Base-by-base conservation (phyloP, 2,329 filamentous ascomycete genomes). In the Scytalidium lignicola region DNA sequence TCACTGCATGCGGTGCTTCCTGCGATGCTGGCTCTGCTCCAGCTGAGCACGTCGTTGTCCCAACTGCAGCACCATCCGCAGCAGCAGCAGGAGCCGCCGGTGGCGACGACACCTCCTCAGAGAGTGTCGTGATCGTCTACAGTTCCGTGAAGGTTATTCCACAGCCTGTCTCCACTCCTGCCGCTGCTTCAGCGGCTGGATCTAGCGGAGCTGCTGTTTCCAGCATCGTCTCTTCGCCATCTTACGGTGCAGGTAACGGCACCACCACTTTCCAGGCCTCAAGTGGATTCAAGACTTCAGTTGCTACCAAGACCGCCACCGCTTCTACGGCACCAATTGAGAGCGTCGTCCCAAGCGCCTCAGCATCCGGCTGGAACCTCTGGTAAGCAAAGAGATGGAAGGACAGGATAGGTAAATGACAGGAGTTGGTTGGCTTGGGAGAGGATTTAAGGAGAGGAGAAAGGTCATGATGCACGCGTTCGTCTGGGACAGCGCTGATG, bases 81-180 rank as follows among this genome's bases (percentile, higher is more conserved):
- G 32, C 6, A 5, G 20, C 32, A 37, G 5, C 32, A 5, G 32
- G 15, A n/a, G 32, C 32, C n/a, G 7, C 32, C n/a, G 15, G 32
- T 13, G 32, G 32, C 9, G 43, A 9, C 37, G 43, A 26, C 29
- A 22, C 43, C 19, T 28, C 43, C 22, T 21, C 18, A 4, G 22
- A 18, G 4, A 23, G 17, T 12, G 22, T 43, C 18, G 22, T 21
- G 3, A 21, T 56, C 26, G 37, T 57, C 48, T 3, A 57, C 21
- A 58, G 51, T 51, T 62, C 60, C 29, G 57, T 55, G 1, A 58
- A 56, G 26, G 58, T 63, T 17, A 21, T 62, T 18, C 41, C 41
- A 13, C 5, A 9, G 4, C 41, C 41, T 4, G 41, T 43, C 41
- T 21, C 18, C 9, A 43, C 41, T 21, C 19, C 41, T 4, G 18